Evolutionary conservation across 345 rosid species (phyloP).

Genomic region (Camelina hispida): DNA sequence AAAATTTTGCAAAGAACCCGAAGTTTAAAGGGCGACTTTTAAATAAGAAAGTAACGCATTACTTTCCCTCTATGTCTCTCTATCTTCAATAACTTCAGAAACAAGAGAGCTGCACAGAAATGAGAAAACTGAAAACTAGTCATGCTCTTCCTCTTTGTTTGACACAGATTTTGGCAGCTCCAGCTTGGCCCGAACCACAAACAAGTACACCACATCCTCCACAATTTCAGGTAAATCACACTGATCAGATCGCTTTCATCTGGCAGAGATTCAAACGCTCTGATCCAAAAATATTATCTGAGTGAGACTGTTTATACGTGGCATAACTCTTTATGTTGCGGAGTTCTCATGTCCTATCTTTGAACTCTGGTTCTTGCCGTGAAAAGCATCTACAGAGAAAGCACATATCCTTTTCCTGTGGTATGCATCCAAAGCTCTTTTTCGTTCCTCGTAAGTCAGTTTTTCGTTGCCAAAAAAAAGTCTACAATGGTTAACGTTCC

Average conservation of each 20-base stretch:
- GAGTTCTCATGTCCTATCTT: slow-evolving; percentile 62
- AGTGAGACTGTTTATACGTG: neutral
- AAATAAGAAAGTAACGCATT: slow-evolving; percentile 64
- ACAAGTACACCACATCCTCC: slow-evolving; percentile 67
- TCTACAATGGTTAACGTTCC: neutral
- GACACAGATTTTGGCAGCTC: slow-evolving; percentile 64
- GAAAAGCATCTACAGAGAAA: slow-evolving; percentile 60
- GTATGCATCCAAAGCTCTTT: slow-evolving; percentile 45
- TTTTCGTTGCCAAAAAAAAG: neutral
- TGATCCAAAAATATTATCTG: too few species aligned
- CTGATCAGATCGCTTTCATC: slow-evolving; percentile 38
- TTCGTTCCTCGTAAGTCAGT: slow-evolving; percentile 7
- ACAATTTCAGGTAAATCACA: slow-evolving; percentile 2
- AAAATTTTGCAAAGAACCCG: slow-evolving; percentile 80
- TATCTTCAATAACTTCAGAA: neutral
- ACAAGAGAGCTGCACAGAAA: neutral
- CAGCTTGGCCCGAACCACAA: slow-evolving; percentile 52
- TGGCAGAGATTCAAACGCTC: neutral
- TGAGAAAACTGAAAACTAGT: neutral
- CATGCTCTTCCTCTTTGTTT: neutral
- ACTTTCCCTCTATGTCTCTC: neutral
- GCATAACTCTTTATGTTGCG: slow-evolving; percentile 40
- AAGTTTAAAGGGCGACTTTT: slow-evolving; percentile 79
- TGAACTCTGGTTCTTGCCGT: slow-evolving; percentile 61
- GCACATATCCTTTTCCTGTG: slow-evolving; percentile 76